Evolutionary conservation across 2,329 filamentous ascomycete genomes (phyloP), one percentile per base, ranked within the genome.

Genomic region (Aureobasidium sp.): DNA sequence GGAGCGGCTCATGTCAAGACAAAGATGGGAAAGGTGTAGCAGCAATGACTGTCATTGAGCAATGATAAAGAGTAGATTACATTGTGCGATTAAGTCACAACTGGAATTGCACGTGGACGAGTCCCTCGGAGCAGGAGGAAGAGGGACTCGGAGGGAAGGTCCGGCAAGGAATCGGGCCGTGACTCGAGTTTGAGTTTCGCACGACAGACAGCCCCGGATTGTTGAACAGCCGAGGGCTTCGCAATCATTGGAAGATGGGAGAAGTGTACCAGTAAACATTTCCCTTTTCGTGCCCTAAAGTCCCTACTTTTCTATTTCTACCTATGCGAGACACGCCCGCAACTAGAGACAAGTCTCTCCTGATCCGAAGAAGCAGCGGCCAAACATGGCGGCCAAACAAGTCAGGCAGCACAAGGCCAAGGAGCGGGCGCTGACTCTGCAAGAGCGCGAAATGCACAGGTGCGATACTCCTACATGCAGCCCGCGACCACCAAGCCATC

Each of bases 361-460:
- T 9, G 1, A 48, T n/a, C 30, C 9, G 3, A 37, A 2, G 30
- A 37, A n/a, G 32, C 32, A 50, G n/a, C 34, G 6, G 5, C 36
- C 50, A 47, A 51, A 32, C 21, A 61, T 47, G 49, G 29, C 21
- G 29, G 27, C 57, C n/a, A 44, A 21, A 44, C 27, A 34, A 14
- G n/a, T 27, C 10, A 39, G 16, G 32, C 50, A 54, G 44, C 39
- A 44, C 8, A 47, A 48, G 36, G 45, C 37, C 13, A 21, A 54
- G 39, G 55, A 63, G 54, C 54, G 55, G 61, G 61, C 61, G 5
- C 27, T 63, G 39, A 59, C 61, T 5, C 47, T 63, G 21, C 61
- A 63, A 44, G 65, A 67, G 51, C 63, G 66, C 11, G 64, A 67
- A 30, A 66, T 66, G 29, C 64, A 51, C n/a, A 21, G 44, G 44